Percentiles rank a stretch among this genome's conserved stretches.
These are phyloP conservation scores for Colletotrichum spinosum DNA, from an alignment of 2,329 filamentous ascomycete species.

Conservation along the genomic window DNA sequence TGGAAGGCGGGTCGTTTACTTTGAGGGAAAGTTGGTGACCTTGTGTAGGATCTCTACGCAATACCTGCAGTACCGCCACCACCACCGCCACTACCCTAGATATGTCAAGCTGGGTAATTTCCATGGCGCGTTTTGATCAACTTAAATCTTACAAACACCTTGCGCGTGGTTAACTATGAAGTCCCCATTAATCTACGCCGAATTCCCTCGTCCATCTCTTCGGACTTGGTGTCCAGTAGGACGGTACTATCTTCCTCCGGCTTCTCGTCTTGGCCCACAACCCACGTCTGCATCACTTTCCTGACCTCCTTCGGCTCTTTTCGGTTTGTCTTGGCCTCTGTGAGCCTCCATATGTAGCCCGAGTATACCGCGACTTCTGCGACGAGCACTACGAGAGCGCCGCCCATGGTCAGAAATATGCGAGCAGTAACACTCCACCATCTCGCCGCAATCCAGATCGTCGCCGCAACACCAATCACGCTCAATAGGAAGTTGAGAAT, in stretches of 20 bases:
- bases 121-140: too few species aligned
- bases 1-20: too few species aligned
- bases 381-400: slow-evolving; percentile 75
- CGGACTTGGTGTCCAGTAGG: slow-evolving; percentile 19
- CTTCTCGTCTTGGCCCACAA: slow-evolving; percentile 59
- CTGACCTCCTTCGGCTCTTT: slow-evolving; percentile 72
- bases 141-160: too few species aligned
- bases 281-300: slow-evolving; percentile 79
- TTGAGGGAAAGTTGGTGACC: too few species aligned
- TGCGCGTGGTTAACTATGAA: not conserved
- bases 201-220: slow-evolving; percentile 30
- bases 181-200: slow-evolving; percentile 24
- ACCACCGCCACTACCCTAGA: too few species aligned
- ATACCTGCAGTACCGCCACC: too few species aligned
- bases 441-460: slow-evolving; percentile 81
- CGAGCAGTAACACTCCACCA: slow-evolving; percentile 81
- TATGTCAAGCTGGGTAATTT: too few species aligned
- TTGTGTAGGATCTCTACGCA: too few species aligned
- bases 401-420: slow-evolving; percentile 77
- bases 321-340: slow-evolving; percentile 74
- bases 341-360: slow-evolving; percentile 78
- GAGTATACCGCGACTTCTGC: slow-evolving; percentile 84
- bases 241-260: slow-evolving; percentile 8
- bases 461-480: slow-evolving; percentile 81
- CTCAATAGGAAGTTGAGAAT: slow-evolving; percentile 93